A percentile compares a stretch with the other conserved stretches of the same genome.
Evolutionary conservation across 1,139 yeast genomes (phyloP).

Genomic region (Pichia sp.): DNA sequence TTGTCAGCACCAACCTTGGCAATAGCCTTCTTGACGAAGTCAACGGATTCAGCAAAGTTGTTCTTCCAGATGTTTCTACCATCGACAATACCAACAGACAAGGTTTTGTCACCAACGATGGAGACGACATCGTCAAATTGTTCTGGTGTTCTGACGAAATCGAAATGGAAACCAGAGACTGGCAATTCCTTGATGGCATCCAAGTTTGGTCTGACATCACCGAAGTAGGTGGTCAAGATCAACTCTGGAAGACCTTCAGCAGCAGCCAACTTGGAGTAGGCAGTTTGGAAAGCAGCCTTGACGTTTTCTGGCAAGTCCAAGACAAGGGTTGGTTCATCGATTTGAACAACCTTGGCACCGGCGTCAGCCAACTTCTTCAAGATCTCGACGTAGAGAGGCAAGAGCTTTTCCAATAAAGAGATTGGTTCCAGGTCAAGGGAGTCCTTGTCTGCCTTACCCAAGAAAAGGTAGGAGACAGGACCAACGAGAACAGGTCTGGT

Average conservation of each 20-base stretch:
- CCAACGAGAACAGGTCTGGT: slow-evolving; percentile 97
- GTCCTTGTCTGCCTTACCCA: slow-evolving; percentile 98
- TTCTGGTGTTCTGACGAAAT: slow-evolving; percentile 93
- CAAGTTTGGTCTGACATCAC: slow-evolving; percentile 97
- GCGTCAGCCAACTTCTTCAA: slow-evolving; percentile 84
- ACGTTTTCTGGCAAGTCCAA: slow-evolving; percentile 85
- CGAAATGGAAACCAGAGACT: slow-evolving; percentile 94
- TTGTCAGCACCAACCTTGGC: slow-evolving; percentile 83
- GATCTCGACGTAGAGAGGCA: slow-evolving; percentile 90
- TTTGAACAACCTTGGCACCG: slow-evolving; percentile 93
- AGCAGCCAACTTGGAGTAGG: slow-evolving; percentile 67
- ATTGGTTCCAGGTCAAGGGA: slow-evolving; percentile 93
- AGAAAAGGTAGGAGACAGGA: slow-evolving; percentile 89
- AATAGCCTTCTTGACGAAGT: slow-evolving; percentile 74
- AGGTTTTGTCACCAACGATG: slow-evolving; percentile 62
- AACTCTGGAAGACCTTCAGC: slow-evolving; percentile 69
- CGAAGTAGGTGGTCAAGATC: slow-evolving; percentile 87
- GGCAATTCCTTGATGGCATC: slow-evolving; percentile 83
- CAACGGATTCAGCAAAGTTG: slow-evolving; percentile 82
- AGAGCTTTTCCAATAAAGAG: slow-evolving; percentile 75
- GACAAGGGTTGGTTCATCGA: slow-evolving; percentile 96
- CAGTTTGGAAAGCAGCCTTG: slow-evolving; percentile 80
- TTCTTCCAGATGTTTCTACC: slow-evolving; percentile 99
- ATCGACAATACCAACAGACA: slow-evolving; percentile 95
- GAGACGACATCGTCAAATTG: slow-evolving; percentile 82